Evolutionary conservation across 768 basidiomycete species (phyloP), one percentile per base, ranked within the genome.

Genomic region (Leccinum aurantiacum): DNA sequence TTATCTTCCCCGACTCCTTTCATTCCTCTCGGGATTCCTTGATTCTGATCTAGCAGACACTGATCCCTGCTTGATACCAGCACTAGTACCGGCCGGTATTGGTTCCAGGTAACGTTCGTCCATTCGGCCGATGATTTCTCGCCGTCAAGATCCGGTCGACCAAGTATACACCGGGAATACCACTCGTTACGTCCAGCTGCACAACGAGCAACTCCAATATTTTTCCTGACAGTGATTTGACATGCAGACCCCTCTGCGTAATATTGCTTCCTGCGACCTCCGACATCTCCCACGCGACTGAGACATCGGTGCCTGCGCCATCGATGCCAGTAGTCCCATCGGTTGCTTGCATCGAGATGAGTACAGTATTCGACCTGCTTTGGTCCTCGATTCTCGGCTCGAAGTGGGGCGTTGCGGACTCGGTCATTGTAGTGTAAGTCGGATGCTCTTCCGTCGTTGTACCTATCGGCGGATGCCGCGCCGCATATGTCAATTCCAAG

Each of bases 231-330:
- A 19, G 5, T 50, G 52, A 46, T 60, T 55, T 54, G 48, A 48
- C 48, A 24, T 35, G 27, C n/a, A 59, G 48, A 52, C 44, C 46
- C 44, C 31, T 46, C 37, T 50, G 37, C 24, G 19, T 50, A 14
- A 44, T 57, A 51, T 58, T 55, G 35, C 35, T 58, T 63, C 52
- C 54, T 56, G 54, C n/a, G 24, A 66, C 37, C 13, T 44, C 54
- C 54, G 53, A 52, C 56, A 24, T 17, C 31, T 24, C 41, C 41
- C 56, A 50, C 54, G 46, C 29, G 56, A 37, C 48, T 58, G 59
- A 68, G 54, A 65, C 58, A 67, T 41, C 22, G 55, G 53, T 53
- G 46, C 62, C 56, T 57, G 41, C 10, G 13, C 19, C 19, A 19
- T 49, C 25, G 48, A 56, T 54, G 48, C 48, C 22, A 54, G 31